These are phyloP conservation scores for Aristolochia californica DNA, from an alignment of 164 flowering plant species.

Conservation along the genomic window DNA sequence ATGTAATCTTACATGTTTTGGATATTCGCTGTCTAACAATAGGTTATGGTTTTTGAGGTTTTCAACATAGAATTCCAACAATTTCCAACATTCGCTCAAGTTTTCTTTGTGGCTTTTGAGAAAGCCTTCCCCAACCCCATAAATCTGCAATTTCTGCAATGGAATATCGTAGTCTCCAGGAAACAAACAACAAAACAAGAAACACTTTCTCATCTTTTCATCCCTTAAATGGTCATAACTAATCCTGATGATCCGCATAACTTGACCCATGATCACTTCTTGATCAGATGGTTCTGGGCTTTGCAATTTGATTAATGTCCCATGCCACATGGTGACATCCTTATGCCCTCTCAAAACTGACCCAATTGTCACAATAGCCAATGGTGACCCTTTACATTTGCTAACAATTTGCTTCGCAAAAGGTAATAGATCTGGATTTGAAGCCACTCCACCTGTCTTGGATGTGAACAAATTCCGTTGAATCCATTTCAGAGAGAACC, in stretches of 20 bases:
- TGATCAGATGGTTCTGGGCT: background rate
- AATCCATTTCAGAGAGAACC: conserved; percentile 4
- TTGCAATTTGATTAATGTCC: conserved; percentile 1
- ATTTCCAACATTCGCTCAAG: conserved; percentile 3
- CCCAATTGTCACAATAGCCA: conserved; percentile 15
- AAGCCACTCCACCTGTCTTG: conserved; percentile 3
- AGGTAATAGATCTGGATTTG: background rate
- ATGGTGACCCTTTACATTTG: conserved; percentile 19
- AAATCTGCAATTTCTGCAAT: background rate
- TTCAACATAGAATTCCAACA: background rate
- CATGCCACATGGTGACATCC: conserved; percentile 3
- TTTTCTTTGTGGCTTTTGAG: background rate
- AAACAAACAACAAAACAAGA: conserved; percentile 14
- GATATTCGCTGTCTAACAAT: too few relatives aligned
- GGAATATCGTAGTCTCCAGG: conserved; percentile 1
- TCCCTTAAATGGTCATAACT: conserved; percentile 10
- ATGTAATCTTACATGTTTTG: too few relatives aligned
- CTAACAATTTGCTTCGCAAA: conserved; percentile 6
- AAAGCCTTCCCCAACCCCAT: conserved; percentile 6
- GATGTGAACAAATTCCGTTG: conserved; percentile 12
- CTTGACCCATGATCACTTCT: conserved; percentile 4
- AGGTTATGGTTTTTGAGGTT: conserved; percentile 6
- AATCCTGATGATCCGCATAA: conserved; percentile 3
- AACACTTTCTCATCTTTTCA: conserved; percentile 9
- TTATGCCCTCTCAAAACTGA: conserved; percentile 7